Conservation (phyloP, 2,329 filamentous ascomycete species). For the Sphaerulina vaccinii region DNA sequence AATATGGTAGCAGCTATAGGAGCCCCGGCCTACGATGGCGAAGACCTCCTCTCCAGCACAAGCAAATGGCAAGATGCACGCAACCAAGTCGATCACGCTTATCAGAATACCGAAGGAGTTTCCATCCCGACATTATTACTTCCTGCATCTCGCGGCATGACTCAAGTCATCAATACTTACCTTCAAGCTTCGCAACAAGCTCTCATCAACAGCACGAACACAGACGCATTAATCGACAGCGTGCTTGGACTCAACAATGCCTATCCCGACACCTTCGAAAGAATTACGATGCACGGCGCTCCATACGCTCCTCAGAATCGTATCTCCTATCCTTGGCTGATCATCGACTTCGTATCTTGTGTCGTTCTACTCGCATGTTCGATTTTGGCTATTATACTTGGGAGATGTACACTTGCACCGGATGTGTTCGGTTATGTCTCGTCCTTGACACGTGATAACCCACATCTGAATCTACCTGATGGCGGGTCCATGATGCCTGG, state of each 20-base stretch:
- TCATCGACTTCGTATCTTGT: slow-evolving; percentile 2
- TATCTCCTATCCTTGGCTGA: neutral
- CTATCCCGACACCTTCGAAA: neutral
- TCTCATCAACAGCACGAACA: neutral
- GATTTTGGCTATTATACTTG: neutral
- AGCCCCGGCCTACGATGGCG: neutral
- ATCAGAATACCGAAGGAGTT: neutral
- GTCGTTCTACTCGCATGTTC: neutral
- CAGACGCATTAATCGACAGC: neutral
- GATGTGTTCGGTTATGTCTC: slow-evolving; percentile 1
- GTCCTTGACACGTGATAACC: slow-evolving; percentile 3
- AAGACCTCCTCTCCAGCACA: neutral
- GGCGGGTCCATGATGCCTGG: neutral
- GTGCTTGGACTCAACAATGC: neutral
- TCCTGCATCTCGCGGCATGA: neutral
- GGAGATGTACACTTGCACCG: neutral
- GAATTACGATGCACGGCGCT: neutral
- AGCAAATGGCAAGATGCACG: neutral
- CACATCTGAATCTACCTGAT: neutral
- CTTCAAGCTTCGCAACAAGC: slow-evolving; percentile 2
- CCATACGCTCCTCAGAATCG: neutral
- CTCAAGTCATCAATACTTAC: slow-evolving; percentile 2
- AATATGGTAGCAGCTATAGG: slow-evolving; percentile 1
- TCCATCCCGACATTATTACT: too few species aligned
- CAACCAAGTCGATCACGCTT: neutral